Conservation (phyloP, 1,284 basidiomycete genomes). For the Macrocystidia cucumis region DNA sequence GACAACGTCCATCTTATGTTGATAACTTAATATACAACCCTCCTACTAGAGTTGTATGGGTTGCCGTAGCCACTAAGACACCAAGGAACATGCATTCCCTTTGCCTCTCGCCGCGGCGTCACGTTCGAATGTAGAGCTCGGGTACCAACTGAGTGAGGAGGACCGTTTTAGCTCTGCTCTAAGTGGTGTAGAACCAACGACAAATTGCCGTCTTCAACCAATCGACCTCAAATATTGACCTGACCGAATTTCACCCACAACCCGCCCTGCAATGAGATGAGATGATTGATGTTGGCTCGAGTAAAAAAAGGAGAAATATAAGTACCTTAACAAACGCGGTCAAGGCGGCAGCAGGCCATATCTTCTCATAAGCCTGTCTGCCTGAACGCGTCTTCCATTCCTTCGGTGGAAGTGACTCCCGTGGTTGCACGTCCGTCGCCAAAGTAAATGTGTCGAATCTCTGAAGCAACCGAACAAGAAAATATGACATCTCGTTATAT, state of each 20-base stretch:
- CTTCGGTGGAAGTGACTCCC: constrained; percentile 46
- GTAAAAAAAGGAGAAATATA: constrained; percentile 7
- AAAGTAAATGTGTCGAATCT: constrained; percentile 52
- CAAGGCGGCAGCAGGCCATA: constrained; percentile 53
- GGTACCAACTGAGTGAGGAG: too few species aligned
- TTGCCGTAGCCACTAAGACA: too few species aligned
- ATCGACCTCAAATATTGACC: too few species aligned
- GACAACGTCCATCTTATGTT: too few species aligned
- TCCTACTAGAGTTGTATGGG: too few species aligned
- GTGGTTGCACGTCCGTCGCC: constrained; percentile 53
- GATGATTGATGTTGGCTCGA: constrained; percentile 6
- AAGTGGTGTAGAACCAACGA: too few species aligned
- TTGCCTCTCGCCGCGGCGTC: too few species aligned
- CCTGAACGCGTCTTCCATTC: constrained; percentile 49
- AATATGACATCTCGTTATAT: constrained; percentile 64
- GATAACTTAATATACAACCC: too few species aligned
- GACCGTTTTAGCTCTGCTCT: too few species aligned
- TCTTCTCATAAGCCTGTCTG: constrained; percentile 43
- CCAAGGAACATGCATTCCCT: too few species aligned
- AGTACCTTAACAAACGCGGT: constrained; percentile 55
- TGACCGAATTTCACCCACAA: constrained; percentile 42
- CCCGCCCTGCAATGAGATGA: constrained; percentile 31
- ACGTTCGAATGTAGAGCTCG: too few species aligned
- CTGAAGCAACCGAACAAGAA: constrained; percentile 60
- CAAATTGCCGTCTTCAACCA: too few species aligned